Evolutionary conservation across 139 green algal species (phyloP).

Genomic region (Chlorella sp.): DNA sequence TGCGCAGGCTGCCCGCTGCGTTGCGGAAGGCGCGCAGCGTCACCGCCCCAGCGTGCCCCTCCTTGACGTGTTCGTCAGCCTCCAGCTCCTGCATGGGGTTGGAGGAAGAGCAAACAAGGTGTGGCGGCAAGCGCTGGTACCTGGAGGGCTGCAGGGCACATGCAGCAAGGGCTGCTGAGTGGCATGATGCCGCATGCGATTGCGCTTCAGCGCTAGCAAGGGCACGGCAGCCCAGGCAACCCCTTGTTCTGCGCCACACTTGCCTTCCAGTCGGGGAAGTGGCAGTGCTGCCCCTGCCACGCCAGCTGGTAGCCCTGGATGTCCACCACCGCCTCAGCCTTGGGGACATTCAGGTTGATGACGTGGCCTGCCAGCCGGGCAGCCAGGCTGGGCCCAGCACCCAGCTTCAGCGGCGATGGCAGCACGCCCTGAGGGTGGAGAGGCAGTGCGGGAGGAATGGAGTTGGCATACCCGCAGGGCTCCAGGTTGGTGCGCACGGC

Average conservation of each 20-base stretch:
- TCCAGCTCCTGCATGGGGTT: constrained; percentile 33
- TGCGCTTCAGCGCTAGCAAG: too few relatives aligned
- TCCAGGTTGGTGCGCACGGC: too few relatives aligned
- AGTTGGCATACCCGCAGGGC: too few relatives aligned
- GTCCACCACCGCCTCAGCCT: background rate
- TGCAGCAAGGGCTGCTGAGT: background rate
- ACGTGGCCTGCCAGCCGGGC: constrained; percentile 41
- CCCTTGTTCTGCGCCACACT: background rate
- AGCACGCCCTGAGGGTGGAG: constrained; percentile 42
- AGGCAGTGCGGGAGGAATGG: too few relatives aligned
- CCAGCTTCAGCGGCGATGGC: background rate
- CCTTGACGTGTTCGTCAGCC: constrained; percentile 24
- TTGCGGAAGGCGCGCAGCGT: constrained; percentile 45
- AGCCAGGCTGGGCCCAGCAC: background rate
- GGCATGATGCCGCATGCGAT: too few relatives aligned
- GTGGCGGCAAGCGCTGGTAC: too few relatives aligned
- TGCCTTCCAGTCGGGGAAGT: constrained; percentile 25
- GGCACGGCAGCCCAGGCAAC: background rate
- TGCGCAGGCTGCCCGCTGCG: constrained; percentile 17
- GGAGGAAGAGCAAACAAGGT: too few relatives aligned
- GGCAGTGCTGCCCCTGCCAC: constrained; percentile 45
- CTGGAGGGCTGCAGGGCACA: too few relatives aligned
- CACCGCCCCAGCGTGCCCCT: constrained; percentile 28
- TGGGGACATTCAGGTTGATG: constrained; percentile 53
- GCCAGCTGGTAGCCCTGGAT: constrained; percentile 40